Evolutionary conservation across 768 basidiomycete genomes (phyloP).

Genomic region (Tulasnella sp.): DNA sequence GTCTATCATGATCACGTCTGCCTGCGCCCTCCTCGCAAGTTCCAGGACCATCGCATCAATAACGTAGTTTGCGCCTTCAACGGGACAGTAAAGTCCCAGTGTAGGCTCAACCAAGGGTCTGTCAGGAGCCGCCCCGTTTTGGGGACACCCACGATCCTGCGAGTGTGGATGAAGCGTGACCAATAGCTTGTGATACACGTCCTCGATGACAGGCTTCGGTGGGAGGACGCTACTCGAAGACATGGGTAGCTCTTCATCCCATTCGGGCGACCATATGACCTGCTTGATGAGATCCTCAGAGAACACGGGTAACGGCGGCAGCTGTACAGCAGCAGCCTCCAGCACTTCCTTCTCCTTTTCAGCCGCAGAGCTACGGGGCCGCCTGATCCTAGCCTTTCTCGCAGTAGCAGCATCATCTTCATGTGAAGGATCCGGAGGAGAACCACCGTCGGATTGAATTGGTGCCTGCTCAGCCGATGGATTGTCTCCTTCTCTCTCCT

Average conservation of each 20-base stretch:
- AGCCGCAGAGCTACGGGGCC: background rate
- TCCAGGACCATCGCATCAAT: slow-evolving; percentile 70
- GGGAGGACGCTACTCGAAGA: slow-evolving; percentile 33
- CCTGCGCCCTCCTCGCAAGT: slow-evolving; percentile 55
- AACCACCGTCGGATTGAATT: background rate
- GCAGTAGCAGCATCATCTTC: background rate
- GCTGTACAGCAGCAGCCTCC: background rate
- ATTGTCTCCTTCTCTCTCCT: no score
- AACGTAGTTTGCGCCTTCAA: slow-evolving; percentile 77
- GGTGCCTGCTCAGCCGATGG: no score
- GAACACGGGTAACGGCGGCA: background rate
- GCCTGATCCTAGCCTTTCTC: background rate
- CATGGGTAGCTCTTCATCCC: no score
- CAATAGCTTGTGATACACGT: slow-evolving; percentile 61
- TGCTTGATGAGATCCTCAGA: background rate
- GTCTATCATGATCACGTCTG: slow-evolving; percentile 80
- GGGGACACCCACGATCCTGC: slow-evolving; percentile 51
- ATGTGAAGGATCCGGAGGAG: background rate
- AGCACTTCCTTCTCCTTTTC: background rate
- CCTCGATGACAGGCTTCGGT: slow-evolving; percentile 63
- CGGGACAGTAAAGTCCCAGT: slow-evolving; percentile 76
- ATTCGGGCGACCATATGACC: background rate
- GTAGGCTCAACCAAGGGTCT: slow-evolving; percentile 58
- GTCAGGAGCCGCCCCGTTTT: slow-evolving; percentile 33
- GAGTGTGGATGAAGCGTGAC: slow-evolving; percentile 73